phyloP scores from a whole-genome alignment of 768 basidiomycete genomes.

The Agaricus sinodeliciosus region DNA sequence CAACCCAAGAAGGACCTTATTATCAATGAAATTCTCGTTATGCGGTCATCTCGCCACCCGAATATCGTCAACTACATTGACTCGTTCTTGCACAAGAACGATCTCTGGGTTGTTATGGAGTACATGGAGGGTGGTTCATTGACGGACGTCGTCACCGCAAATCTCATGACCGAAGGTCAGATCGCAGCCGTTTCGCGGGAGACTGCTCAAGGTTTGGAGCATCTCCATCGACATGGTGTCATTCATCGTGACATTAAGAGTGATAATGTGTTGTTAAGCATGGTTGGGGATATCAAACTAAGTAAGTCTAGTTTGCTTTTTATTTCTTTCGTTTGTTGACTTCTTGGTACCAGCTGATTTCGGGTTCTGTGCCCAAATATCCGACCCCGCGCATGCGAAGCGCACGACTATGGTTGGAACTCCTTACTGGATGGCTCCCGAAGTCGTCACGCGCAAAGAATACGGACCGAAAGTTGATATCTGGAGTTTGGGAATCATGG shows the following conservation, averaged over 20 bases:
- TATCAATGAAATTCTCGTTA: conserved; percentile 99
- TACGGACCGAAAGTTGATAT: conserved; percentile 99
- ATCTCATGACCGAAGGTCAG: conserved; percentile 97
- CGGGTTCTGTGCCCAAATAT: conserved; percentile 97
- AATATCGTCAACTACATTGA: conserved; percentile 99
- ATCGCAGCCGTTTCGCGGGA: conserved; percentile 96
- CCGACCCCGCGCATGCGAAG: conserved; percentile 82
- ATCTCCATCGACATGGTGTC: conserved; percentile 92
- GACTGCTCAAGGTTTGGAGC: conserved; percentile 87
- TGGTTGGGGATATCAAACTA: conserved; percentile 95
- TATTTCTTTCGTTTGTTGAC: conserved; percentile 4
- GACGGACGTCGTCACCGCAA: conserved; percentile 93
- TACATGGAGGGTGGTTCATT: conserved; percentile 97
- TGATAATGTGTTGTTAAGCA: conserved; percentile 89
- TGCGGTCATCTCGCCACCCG: conserved; percentile 94
- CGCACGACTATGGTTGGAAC: conserved; percentile 98
- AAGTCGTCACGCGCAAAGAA: conserved; percentile 95
- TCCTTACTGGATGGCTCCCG: conserved; percentile 99
- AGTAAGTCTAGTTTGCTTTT: conserved; percentile 49
- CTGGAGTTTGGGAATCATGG: conserved; percentile 95
- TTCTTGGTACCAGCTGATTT: conserved; percentile 68
- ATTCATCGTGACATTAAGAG: conserved; percentile 99
- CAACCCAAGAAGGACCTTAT: conserved; percentile 99
- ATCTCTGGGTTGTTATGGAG: conserved; percentile 99
- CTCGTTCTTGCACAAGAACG: conserved; percentile 95